These are phyloP conservation scores for Calonectria crousiana DNA, from an alignment of 2,329 filamentous ascomycete species.

Conservation along the genomic window DNA sequence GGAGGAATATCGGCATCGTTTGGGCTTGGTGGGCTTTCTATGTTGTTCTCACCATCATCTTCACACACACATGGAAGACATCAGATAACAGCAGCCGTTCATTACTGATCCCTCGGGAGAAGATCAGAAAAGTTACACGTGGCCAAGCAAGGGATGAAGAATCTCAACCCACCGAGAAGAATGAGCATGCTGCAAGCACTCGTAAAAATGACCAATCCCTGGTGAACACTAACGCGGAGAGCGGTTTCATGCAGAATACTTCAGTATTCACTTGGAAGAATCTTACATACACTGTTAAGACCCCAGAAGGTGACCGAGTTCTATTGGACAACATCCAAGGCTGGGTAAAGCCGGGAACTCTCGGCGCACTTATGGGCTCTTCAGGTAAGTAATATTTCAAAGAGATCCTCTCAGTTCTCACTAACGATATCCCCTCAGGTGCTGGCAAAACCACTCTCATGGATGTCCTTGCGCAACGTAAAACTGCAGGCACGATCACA, in stretches of 20 bases:
- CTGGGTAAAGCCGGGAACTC: neutral
- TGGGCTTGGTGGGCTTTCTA: neutral
- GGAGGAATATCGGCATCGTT: neutral
- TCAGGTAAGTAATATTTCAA: neutral
- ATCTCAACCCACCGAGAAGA: neutral
- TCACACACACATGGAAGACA: neutral
- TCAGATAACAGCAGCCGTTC: neutral
- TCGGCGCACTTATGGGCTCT: neutral
- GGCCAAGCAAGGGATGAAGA: neutral
- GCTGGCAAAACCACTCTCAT: neutral
- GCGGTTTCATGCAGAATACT: neutral
- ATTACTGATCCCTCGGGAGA: neutral
- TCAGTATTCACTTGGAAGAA: neutral
- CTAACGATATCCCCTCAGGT: neutral
- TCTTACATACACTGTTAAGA: neutral
- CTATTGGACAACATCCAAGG: neutral
- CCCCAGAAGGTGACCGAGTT: neutral
- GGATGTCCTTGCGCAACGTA: neutral
- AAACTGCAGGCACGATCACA: neutral
- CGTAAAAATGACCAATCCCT: neutral
- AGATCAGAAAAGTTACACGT: neutral
- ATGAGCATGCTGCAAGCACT: neutral
- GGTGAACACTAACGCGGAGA: neutral
- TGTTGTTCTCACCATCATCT: neutral
- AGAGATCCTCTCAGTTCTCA: too few species aligned